Base-by-base conservation (phyloP, 1,284 basidiomycete genomes). In the Pseudozyma flocculosa region DNA sequence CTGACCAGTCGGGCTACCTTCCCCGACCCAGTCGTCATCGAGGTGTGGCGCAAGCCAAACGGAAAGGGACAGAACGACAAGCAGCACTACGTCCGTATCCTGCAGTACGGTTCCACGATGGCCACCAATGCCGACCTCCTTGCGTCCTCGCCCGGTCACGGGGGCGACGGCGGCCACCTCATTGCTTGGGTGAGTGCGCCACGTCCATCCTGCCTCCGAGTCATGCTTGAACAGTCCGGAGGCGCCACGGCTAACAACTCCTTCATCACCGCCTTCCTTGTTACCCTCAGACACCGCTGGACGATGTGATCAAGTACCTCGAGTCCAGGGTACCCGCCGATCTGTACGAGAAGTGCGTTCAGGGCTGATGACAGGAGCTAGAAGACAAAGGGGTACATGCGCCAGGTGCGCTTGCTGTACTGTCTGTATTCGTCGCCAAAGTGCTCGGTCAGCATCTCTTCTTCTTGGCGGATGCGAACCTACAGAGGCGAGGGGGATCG, bases 21-120 rank as follows among this genome's bases (percentile, higher is more conserved):
- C 39, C 68, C 68, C 68, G 7, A 61, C 56, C 2, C 49, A 66
- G 43, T 70, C 22, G 54, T 67, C 1, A 43, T 70, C 21, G 67
- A 70, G 43, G 55, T 68, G n/a, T 70, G 26, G 26, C 5, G 11
- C 26, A 29, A 29, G 26, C 26, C 26, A 29, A 29, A 29, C 26
- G 26, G 26, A 5, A 11, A 5, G 7, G 11, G 26, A 29, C 11
- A 29, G 26, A 29, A 29, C 26, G 26, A 62, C 40, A 46, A 61
- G 42, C 40, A 50, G 42, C 36, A 43, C 29, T 63, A 32, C 17
- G 57, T 64, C 0, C 18, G 64, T 1, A 45, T 63, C 26, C 38
- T 60, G 14, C 54, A 59, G 54, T 54, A 64, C 30, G 57, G 61
- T 3, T 57, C 46, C 23, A 48, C 52, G 7, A 53, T 64, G 53